Conservation (phyloP, 2,329 filamentous ascomycete genomes). For the Stachybotrys elegans region DNA sequence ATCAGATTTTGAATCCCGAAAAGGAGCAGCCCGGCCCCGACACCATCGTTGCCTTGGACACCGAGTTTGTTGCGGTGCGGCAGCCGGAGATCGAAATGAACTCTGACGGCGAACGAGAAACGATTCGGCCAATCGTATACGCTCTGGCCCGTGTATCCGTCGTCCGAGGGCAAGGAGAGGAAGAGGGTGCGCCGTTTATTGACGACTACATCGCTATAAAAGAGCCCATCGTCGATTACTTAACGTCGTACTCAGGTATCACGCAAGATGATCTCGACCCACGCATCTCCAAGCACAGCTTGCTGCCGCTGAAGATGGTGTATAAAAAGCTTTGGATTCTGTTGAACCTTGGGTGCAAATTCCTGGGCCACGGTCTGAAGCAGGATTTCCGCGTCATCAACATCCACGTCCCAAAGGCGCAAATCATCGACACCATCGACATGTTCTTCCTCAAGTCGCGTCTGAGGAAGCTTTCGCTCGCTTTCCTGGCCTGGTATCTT, state of each 20-base stretch:
- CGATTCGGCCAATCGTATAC: conserved; percentile 84
- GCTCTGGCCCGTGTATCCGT: conserved; percentile 92
- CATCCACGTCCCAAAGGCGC: conserved; percentile 84
- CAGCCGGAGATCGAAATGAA: conserved; percentile 95
- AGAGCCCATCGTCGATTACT: conserved; percentile 89
- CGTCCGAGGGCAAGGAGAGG: conserved; percentile 70
- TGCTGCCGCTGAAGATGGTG: conserved; percentile 81
- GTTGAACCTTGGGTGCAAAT: conserved; percentile 88
- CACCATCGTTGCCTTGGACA: conserved; percentile 83
- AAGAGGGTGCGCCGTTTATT: conserved; percentile 83
- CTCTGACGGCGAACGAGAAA: conserved; percentile 83
- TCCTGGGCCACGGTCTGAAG: conserved; percentile 87
- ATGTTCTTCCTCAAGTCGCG: conserved; percentile 80
- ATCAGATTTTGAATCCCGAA: conserved; percentile 50
- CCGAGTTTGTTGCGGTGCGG: conserved; percentile 90
- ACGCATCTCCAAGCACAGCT: conserved; percentile 69
- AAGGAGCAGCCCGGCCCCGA: conserved; percentile 64
- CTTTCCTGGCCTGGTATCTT: conserved; percentile 86
- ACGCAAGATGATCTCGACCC: conserved; percentile 79
- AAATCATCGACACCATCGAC: conserved; percentile 92
- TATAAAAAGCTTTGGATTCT: conserved; percentile 99
- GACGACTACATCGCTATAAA: conserved; percentile 94
- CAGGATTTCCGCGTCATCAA: conserved; percentile 98
- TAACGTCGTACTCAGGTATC: conserved; percentile 92
- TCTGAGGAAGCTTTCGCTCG: conserved; percentile 80